phyloP scores from a whole-genome alignment of 768 basidiomycete genomes.

The Macrolepiota albuminosa region DNA sequence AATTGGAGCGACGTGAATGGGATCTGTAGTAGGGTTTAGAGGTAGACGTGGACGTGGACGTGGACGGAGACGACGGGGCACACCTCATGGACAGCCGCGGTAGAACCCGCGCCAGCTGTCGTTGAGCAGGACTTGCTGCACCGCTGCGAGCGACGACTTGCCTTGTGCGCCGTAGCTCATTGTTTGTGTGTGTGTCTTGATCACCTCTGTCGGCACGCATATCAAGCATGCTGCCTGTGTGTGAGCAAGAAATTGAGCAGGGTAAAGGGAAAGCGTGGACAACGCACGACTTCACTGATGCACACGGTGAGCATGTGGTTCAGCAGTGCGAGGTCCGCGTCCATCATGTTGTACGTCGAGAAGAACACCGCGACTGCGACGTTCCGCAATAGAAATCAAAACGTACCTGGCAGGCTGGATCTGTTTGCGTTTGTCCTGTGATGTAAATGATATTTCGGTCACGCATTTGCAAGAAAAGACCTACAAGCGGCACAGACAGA shows the following conservation, averaged over 20 bases:
- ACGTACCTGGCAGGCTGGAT: no score
- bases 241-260: no score
- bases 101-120: constrained; percentile 82
- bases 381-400: no score
- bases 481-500: no score
- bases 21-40: constrained; percentile 53
- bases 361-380: constrained; percentile 85
- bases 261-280: constrained; percentile 13
- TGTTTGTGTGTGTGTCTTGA: constrained; percentile 91
- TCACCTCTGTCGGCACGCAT: constrained; percentile 93
- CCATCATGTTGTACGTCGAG: constrained; percentile 83
- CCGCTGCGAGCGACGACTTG: constrained; percentile 56
- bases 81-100: constrained; percentile 62
- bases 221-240: constrained; percentile 88
- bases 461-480: no score
- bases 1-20: constrained; percentile 97
- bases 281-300: constrained; percentile 50
- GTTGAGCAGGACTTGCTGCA: constrained; percentile 47
- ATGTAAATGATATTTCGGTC: no score
- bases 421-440: no score
- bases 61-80: no score
- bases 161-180: constrained; percentile 60
- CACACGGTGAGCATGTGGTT: constrained; percentile 55
- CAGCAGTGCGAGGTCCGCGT: constrained; percentile 58
- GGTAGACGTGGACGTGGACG: not conserved